These are phyloP conservation scores for Scenedesmus sp. DNA, from an alignment of 163 green algal species.

Conservation along the genomic window DNA sequence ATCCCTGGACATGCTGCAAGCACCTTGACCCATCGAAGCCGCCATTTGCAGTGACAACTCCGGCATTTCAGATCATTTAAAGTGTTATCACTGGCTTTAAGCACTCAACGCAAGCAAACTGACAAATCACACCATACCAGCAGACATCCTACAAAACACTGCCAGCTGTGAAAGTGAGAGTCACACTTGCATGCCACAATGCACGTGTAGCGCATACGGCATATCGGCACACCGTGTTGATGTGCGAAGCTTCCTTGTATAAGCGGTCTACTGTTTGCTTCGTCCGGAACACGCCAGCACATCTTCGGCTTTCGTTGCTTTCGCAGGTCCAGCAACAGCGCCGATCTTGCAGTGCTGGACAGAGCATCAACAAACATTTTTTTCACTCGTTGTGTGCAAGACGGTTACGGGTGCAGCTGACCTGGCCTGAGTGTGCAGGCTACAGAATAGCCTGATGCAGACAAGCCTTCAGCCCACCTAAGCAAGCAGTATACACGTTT, in stretches of 20 bases:
- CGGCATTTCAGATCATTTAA: no score
- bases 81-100: no score
- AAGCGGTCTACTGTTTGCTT: not conserved
- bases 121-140: not conserved
- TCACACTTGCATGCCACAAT: not conserved
- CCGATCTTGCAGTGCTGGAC: not conserved
- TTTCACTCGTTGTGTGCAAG: not conserved
- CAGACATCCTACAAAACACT: not conserved
- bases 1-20: no score
- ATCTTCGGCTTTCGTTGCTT: not conserved
- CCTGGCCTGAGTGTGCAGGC: not conserved
- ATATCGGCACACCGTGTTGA: not conserved
- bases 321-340: not conserved
- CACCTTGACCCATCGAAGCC: no score
- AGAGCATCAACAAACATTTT: not conserved
- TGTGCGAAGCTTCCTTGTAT: no score
- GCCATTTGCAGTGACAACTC: no score
- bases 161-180: not conserved
- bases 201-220: not conserved
- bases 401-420: not conserved
- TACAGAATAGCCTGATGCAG: not conserved
- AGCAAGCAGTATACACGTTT: not conserved
- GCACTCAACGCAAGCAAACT: not conserved
- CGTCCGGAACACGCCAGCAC: not conserved
- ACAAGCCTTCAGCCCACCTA: not conserved